Percentiles rank a stretch among this genome's conserved stretches.
Conservation (phyloP, 768 basidiomycete species). For the Termitomyces sp. region DNA sequence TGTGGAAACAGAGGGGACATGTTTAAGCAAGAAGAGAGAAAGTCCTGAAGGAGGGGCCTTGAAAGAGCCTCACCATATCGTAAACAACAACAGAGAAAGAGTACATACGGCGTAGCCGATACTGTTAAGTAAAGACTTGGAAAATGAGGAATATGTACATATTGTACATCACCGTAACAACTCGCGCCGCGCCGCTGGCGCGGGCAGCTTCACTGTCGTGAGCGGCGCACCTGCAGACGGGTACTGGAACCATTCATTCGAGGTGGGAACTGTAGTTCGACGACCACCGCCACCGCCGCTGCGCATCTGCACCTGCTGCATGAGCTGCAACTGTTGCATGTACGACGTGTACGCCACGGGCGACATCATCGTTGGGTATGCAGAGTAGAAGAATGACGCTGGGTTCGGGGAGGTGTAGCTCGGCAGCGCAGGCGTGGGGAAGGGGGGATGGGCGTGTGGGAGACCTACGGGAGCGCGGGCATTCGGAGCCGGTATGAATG, state of each 20-base stretch:
- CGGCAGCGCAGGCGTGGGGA: slow-evolving; percentile 4
- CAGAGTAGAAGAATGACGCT: slow-evolving; percentile 14
- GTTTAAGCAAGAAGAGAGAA: neutral
- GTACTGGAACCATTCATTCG: slow-evolving; percentile 14
- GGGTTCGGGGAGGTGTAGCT: slow-evolving; percentile 7
- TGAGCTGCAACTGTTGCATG: slow-evolving; percentile 18
- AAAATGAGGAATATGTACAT: neutral
- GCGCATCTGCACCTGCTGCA: slow-evolving; percentile 20
- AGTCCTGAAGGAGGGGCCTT: neutral
- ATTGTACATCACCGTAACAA: slow-evolving; percentile 15
- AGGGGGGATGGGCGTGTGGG: slow-evolving; percentile 6
- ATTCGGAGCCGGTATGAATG: slow-evolving; percentile 8
- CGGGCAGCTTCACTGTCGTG: slow-evolving; percentile 4
- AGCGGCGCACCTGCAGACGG: slow-evolving; percentile 3
- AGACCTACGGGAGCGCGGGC: slow-evolving; percentile 3
- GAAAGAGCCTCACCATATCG: neutral
- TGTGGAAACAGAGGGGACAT: no score
- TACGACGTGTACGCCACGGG: slow-evolving; percentile 20
- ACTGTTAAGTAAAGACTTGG: neutral
- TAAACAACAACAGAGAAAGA: slow-evolving; percentile 2
- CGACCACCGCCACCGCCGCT: slow-evolving; percentile 6
- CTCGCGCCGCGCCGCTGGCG: slow-evolving; percentile 7
- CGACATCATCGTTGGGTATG: slow-evolving; percentile 16
- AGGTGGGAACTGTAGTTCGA: neutral
- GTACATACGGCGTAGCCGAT: slow-evolving; percentile 11